Conservation (phyloP, 306 rosid species). For the Dalbergia cochinchinensis region DNA sequence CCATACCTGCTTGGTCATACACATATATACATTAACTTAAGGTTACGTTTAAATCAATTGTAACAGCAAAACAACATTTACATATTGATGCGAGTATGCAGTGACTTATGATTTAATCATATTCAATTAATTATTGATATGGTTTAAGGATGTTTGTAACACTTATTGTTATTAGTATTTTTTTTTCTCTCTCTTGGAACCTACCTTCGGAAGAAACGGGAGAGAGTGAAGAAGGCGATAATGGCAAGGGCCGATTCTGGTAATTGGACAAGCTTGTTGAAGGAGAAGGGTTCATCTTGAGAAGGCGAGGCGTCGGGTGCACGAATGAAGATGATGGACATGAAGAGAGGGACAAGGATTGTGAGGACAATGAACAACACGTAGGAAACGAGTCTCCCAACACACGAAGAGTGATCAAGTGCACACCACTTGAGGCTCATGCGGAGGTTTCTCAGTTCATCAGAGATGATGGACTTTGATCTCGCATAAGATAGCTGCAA, state of each 20-base stretch:
- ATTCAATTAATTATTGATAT: too few species aligned
- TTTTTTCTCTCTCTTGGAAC: too few species aligned
- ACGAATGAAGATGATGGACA: slow-evolving; percentile 46
- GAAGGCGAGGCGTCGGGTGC: slow-evolving; percentile 40
- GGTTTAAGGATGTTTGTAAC: too few species aligned
- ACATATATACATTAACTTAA: background rate
- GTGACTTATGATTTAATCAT: background rate
- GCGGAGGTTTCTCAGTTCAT: slow-evolving; percentile 60
- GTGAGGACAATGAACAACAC: slow-evolving; percentile 55
- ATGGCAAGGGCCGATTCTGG: background rate
- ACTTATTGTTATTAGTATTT: too few species aligned
- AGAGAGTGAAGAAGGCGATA: slow-evolving; percentile 59
- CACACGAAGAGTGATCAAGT: slow-evolving; percentile 63
- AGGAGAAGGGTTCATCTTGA: slow-evolving; percentile 50
- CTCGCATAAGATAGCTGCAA: slow-evolving; percentile 51
- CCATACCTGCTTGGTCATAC: slow-evolving; percentile 46
- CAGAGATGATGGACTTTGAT: slow-evolving; percentile 51
- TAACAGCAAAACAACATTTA: too few species aligned
- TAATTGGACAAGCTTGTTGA: slow-evolving; percentile 54
- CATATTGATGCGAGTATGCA: too few species aligned
- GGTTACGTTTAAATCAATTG: too few species aligned
- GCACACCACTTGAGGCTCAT: slow-evolving; percentile 71
- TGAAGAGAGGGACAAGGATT: slow-evolving; percentile 52
- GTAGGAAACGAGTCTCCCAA: slow-evolving; percentile 57
- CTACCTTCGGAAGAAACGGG: slow-evolving; percentile 60